phyloP scores from a whole-genome alignment of 768 basidiomycete genomes.

The Tylopilus felleus region DNA sequence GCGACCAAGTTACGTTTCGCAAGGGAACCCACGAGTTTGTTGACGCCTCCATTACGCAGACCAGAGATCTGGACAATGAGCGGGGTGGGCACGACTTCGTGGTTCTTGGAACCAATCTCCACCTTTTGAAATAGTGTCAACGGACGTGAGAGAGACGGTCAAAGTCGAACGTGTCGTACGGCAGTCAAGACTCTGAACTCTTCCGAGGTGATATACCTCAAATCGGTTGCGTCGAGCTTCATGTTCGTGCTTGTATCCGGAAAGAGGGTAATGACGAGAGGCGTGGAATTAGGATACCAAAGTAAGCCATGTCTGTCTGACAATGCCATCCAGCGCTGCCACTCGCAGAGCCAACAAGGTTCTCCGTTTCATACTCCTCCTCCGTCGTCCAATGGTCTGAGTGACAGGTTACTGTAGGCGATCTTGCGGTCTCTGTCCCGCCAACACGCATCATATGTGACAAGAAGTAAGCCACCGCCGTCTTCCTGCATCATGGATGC shows the following conservation, averaged over 20 bases:
- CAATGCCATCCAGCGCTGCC: constrained; percentile 19
- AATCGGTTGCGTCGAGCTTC: constrained; percentile 93
- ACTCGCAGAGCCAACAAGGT: constrained; percentile 37
- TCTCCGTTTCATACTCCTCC: background rate
- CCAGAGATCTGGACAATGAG: constrained; percentile 92
- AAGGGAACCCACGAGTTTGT: constrained; percentile 85
- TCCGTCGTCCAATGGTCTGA: background rate
- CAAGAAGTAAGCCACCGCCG: constrained; percentile 13
- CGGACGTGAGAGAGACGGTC: constrained; percentile 1
- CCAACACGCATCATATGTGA: constrained; percentile 5
- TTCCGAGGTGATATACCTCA: constrained; percentile 87
- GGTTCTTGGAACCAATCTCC: constrained; percentile 98
- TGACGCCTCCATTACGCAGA: constrained; percentile 88
- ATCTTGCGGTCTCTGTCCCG: constrained; percentile 19
- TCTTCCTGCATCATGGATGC: background rate
- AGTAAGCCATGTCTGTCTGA: background rate
- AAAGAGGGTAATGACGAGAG: background rate
- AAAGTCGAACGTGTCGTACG: constrained; percentile 38
- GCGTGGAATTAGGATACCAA: constrained; percentile 6
- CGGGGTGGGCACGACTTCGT: constrained; percentile 87
- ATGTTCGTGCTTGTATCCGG: constrained; percentile 38
- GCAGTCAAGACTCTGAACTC: constrained; percentile 97
- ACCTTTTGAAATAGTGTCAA: constrained; percentile 50
- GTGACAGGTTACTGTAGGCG: constrained; percentile 20
- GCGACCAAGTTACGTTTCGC: constrained; percentile 91